phyloP scores from a whole-genome alignment of 2,329 filamentous ascomycete species.

The Talaromyces albobiverticillius region DNA sequence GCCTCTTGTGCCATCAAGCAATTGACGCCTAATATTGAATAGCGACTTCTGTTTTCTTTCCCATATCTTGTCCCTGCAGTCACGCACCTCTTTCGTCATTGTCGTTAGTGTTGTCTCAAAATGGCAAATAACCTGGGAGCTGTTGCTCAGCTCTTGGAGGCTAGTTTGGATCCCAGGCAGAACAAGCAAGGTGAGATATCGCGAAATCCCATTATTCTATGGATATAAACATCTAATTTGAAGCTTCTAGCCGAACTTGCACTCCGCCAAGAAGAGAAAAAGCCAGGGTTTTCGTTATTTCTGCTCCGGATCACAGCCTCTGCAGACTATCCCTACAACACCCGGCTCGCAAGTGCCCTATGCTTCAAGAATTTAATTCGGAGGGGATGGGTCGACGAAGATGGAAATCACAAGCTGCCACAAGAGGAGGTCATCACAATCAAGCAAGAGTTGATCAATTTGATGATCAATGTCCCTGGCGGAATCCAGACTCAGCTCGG shows the following conservation, averaged over 20 bases:
- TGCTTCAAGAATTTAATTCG: conserved; percentile 99
- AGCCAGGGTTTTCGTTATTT: conserved; percentile 80
- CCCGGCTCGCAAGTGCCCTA: conserved; percentile 80
- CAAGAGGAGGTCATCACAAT: conserved; percentile 80
- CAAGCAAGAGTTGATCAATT: conserved; percentile 89
- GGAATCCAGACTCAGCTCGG: conserved; percentile 91
- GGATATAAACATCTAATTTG: conserved; percentile 3
- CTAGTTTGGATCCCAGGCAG: conserved; percentile 81
- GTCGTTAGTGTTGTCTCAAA: conserved; percentile 19
- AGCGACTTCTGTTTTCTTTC: background rate
- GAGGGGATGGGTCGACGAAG: conserved; percentile 91
- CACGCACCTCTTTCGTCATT: background rate
- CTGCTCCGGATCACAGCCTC: conserved; percentile 89
- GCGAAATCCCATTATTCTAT: background rate
- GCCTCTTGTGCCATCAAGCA: background rate
- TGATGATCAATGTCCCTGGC: conserved; percentile 90
- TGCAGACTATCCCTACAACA: conserved; percentile 68
- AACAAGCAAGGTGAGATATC: conserved; percentile 78
- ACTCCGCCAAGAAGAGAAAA: conserved; percentile 74
- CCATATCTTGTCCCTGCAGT: background rate
- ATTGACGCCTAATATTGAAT: background rate
- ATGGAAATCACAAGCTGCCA: conserved; percentile 88
- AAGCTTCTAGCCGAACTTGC: conserved; percentile 68
- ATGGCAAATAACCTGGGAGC: conserved; percentile 62
- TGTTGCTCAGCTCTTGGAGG: conserved; percentile 81